phyloP scores from a whole-genome alignment of 345 rosid species.

The Hibiscus trionum region DNA sequence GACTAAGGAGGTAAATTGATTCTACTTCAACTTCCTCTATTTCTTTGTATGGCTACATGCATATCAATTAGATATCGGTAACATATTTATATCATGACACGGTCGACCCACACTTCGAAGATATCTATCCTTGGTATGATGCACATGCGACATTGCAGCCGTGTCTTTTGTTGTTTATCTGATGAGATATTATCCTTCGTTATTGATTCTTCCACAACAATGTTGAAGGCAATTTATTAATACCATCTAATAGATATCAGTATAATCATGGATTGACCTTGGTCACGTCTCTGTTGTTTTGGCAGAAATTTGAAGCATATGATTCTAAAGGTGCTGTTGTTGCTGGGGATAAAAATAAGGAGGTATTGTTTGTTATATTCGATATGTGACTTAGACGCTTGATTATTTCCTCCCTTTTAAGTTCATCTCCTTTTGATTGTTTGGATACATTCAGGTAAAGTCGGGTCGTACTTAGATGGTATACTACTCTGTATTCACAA shows the following conservation, averaged over 20 bases:
- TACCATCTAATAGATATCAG: neutral
- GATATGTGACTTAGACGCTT: neutral
- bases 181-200: neutral
- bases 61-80: neutral
- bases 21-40: neutral
- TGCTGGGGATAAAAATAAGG: constrained; percentile 79
- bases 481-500: neutral
- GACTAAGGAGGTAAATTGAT: constrained; percentile 61
- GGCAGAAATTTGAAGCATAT: constrained; percentile 93
- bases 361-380: constrained; percentile 39
- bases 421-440: neutral
- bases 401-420: neutral
- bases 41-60: constrained; percentile 1
- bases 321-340: constrained; percentile 63
- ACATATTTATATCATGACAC: neutral
- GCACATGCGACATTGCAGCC: neutral
- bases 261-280: neutral
- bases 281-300: constrained; percentile 6
- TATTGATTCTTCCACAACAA: neutral
- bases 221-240: neutral
- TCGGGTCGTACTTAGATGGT: neutral
- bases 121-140: neutral
- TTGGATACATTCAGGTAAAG: neutral
- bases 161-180: neutral
- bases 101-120: neutral